phyloP scores from a whole-genome alignment of 495 filamentous ascomycete genomes.

The Coniosporium apollinis region DNA sequence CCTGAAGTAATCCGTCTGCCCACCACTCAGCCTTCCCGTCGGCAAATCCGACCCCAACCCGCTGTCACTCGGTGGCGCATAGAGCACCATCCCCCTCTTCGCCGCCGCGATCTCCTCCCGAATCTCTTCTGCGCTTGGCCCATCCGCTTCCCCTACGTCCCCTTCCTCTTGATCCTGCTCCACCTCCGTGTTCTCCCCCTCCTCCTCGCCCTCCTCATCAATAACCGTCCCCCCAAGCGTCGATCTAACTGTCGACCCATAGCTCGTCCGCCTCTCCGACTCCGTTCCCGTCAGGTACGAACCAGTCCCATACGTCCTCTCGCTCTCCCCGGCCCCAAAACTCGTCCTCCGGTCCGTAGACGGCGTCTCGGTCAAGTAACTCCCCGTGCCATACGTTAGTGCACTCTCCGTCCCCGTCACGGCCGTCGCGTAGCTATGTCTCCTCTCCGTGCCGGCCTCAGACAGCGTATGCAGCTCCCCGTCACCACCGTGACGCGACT shows the following conservation, averaged over 20 bases:
- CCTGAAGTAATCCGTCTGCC: constrained; percentile 15
- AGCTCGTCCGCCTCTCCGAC: constrained; percentile 32
- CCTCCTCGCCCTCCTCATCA: constrained; percentile 16
- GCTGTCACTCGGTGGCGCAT: constrained; percentile 21
- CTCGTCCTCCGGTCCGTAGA: constrained; percentile 35
- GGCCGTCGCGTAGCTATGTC: constrained; percentile 7
- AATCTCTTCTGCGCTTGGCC: background rate
- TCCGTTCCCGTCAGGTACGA: constrained; percentile 32
- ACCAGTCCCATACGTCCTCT: constrained; percentile 29
- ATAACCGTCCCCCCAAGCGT: constrained; percentile 18
- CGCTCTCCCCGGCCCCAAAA: constrained; percentile 33
- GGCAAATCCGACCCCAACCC: constrained; percentile 23
- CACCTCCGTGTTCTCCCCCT: constrained; percentile 13
- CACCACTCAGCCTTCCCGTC: constrained; percentile 14
- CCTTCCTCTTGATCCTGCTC: constrained; percentile 8
- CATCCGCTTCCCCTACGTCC: constrained; percentile 2
- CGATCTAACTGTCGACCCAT: constrained; percentile 28
- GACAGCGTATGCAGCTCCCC: background rate
- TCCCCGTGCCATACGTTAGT: constrained; percentile 14
- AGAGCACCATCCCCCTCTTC: constrained; percentile 8
- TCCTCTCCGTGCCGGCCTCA: background rate
- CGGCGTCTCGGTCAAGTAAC: constrained; percentile 20
- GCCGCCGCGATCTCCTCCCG: constrained; percentile 4
- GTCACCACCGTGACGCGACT: background rate
- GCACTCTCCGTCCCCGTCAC: constrained; percentile 8